phyloP scores from a whole-genome alignment of 2,329 filamentous ascomycete species.

The Stachybotrys chlorohalonatus region DNA sequence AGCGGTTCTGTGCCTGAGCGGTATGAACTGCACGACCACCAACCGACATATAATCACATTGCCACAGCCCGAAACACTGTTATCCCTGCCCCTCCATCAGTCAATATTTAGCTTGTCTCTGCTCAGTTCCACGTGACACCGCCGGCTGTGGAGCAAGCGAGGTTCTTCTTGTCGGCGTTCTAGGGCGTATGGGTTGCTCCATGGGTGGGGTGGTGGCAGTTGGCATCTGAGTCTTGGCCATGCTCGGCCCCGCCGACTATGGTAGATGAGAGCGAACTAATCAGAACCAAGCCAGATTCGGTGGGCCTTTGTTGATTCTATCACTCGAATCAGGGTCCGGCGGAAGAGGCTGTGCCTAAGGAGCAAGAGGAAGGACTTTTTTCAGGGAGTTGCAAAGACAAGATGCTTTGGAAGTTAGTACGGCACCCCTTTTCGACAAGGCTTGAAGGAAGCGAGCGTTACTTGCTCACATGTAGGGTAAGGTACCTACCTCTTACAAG shows the following conservation, averaged over 20 bases:
- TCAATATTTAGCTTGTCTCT: not conserved
- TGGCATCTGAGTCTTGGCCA: slow-evolving; percentile 10
- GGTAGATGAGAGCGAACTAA: slow-evolving; percentile 2
- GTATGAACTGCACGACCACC: not conserved
- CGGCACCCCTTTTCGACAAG: no score
- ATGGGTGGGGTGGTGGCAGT: slow-evolving; percentile 14
- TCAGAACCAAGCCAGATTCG: not conserved
- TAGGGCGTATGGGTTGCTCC: not conserved
- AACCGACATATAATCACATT: not conserved
- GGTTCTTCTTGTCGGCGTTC: not conserved
- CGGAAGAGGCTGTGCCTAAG: not conserved
- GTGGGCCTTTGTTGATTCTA: not conserved
- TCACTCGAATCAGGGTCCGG: not conserved
- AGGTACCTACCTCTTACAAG: no score
- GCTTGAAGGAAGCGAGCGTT: no score
- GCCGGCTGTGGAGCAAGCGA: not conserved
- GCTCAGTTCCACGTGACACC: not conserved
- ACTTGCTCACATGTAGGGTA: no score
- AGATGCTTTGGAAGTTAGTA: no score
- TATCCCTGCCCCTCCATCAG: not conserved
- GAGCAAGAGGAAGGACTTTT: no score
- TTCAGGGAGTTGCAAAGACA: no score
- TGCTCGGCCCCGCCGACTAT: slow-evolving; percentile 16
- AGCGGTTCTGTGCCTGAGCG: no score
- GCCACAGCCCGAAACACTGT: not conserved